These are phyloP conservation scores for Xylariales sp. DNA, from an alignment of 2,329 filamentous ascomycete genomes.

Conservation along the genomic window DNA sequence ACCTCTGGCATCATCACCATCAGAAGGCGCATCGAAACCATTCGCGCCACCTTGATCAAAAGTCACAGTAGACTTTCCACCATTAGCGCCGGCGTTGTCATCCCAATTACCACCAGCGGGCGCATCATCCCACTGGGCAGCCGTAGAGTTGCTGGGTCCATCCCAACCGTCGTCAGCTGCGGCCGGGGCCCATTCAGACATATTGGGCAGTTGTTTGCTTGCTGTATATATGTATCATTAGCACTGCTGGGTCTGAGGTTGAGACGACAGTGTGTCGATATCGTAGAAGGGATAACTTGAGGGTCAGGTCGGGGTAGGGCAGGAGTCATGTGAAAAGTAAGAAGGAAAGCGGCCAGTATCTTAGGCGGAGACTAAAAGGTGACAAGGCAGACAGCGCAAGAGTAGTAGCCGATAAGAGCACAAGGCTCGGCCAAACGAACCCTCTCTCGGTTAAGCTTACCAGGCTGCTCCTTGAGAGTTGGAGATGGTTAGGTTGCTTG, in stretches of 20 bases:
- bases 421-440: neutral
- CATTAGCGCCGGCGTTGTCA: neutral
- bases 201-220: conserved; percentile 13
- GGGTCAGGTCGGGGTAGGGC: neutral
- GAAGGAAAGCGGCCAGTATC: neutral
- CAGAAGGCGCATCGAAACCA: conserved; percentile 24
- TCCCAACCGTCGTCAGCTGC: conserved; percentile 3
- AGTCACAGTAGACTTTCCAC: conserved; percentile 10
- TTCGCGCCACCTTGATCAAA: conserved; percentile 22
- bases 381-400: neutral
- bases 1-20: conserved; percentile 33
- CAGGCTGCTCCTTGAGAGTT: neutral
- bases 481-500: neutral
- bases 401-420: neutral
- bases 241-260: neutral
- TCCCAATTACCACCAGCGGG: conserved; percentile 12
- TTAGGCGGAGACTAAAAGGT: neutral
- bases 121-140: conserved; percentile 13
- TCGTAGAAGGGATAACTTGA: neutral
- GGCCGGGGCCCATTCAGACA: conserved; percentile 23
- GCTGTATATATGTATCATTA: conserved; percentile 2
- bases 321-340: neutral
- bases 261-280: neutral
- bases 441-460: neutral
- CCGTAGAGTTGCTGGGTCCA: conserved; percentile 6